Conservation (phyloP, 1,139 yeast genomes). For the Blastobotrys proliferans region DNA sequence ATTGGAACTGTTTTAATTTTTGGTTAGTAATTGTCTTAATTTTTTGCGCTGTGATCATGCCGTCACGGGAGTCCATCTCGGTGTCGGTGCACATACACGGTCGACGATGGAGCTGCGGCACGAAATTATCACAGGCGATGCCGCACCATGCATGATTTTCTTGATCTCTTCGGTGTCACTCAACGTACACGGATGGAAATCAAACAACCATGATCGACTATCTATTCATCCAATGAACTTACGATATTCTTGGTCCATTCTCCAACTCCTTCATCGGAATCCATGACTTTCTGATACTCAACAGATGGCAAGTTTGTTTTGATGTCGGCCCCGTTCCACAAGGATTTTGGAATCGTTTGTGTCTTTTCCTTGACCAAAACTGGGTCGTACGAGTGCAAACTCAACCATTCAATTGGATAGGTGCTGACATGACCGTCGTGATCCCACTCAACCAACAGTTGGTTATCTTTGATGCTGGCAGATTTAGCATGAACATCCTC, state of each 20-base stretch:
- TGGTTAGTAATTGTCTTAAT: neutral
- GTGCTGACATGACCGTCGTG: conserved; percentile 48
- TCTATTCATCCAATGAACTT: conserved; percentile 6
- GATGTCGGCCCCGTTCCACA: conserved; percentile 53
- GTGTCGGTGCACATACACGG: conserved; percentile 8
- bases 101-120: neutral
- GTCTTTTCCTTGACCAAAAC: conserved; percentile 39
- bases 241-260: conserved; percentile 57
- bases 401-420: conserved; percentile 51
- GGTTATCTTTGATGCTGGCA: conserved; percentile 21
- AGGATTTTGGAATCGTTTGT: conserved; percentile 26
- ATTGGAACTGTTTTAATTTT: conserved; percentile 35
- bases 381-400: conserved; percentile 58
- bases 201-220: neutral
- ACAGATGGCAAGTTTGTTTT: conserved; percentile 47
- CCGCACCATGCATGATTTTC: neutral
- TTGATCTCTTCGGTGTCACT: conserved; percentile 5
- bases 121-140: neutral
- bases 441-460: conserved; percentile 40
- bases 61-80: conserved; percentile 2
- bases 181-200: conserved; percentile 5
- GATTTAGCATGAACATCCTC: conserved; percentile 43
- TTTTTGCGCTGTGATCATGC: no score
- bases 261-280: conserved; percentile 45
- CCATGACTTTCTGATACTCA: conserved; percentile 47